Percentiles rank a stretch among this genome's conserved stretches.
These are phyloP conservation scores for Phytopythium vexans DNA, from an alignment of 352 stramenopile genomes.

Conservation along the genomic window DNA sequence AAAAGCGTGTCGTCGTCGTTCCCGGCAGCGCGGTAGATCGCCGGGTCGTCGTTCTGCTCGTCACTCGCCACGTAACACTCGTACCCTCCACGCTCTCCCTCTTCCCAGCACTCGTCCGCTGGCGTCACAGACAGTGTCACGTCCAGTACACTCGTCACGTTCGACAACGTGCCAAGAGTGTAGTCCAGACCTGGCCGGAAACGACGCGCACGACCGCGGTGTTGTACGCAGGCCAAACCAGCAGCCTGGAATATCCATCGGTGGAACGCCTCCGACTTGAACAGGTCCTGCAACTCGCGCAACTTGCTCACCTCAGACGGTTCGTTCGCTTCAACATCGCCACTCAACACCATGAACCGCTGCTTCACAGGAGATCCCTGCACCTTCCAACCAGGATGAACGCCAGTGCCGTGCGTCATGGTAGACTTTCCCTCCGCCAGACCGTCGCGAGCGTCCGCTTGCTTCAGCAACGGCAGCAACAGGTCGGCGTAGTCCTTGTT, in stretches of 20 bases:
- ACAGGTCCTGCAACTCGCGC: constrained; percentile 29
- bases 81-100: constrained; percentile 61
- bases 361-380: constrained; percentile 25
- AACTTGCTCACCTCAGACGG: constrained; percentile 14
- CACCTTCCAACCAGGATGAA: constrained; percentile 16
- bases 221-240: constrained; percentile 28
- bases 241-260: constrained; percentile 56
- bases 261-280: constrained; percentile 58
- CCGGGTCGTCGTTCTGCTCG: constrained; percentile 70
- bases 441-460: constrained; percentile 41
- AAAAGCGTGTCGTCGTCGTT: constrained; percentile 85
- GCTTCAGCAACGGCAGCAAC: constrained; percentile 26
- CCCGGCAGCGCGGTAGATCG: constrained; percentile 17
- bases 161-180: constrained; percentile 69
- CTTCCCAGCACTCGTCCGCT: constrained; percentile 29
- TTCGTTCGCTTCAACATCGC: constrained; percentile 11
- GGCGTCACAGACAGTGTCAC: constrained; percentile 29
- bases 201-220: constrained; percentile 53
- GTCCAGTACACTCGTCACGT: constrained; percentile 52
- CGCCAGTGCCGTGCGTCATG: constrained; percentile 22
- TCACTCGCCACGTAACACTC: constrained; percentile 89
- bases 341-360: constrained; percentile 15
- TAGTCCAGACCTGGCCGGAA: constrained; percentile 92
- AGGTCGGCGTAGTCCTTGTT: constrained; percentile 46
- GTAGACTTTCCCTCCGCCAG: constrained; percentile 45